A percentile compares a stretch with the other conserved stretches of the same genome.
phyloP scores from a whole-genome alignment of 768 basidiomycete genomes.

The Holtermanniella nyarrowii region DNA sequence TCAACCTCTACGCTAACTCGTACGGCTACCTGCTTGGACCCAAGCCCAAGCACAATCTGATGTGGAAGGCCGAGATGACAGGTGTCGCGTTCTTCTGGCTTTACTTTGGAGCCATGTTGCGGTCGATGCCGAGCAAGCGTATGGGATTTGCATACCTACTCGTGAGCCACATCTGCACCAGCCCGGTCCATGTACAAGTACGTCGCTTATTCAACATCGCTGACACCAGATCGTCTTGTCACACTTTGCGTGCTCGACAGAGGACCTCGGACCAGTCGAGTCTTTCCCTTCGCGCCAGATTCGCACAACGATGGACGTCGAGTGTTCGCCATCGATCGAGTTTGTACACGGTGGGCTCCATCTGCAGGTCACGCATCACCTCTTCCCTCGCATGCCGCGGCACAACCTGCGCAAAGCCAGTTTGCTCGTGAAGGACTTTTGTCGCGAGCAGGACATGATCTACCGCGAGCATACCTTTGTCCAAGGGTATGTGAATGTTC shows the following conservation, averaged over 20 bases:
- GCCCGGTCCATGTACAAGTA: slow-evolving; percentile 91
- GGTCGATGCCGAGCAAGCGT: slow-evolving; percentile 60
- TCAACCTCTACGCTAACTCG: slow-evolving; percentile 86
- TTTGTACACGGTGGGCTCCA: slow-evolving; percentile 97
- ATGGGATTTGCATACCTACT: slow-evolving; percentile 63
- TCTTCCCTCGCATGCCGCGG: slow-evolving; percentile 88
- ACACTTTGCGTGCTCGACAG: slow-evolving; percentile 91
- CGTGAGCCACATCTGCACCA: slow-evolving; percentile 73
- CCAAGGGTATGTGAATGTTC: slow-evolving; percentile 46
- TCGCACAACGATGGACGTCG: slow-evolving; percentile 93
- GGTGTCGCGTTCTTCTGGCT: slow-evolving; percentile 75
- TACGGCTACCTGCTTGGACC: slow-evolving; percentile 58
- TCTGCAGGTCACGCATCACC: slow-evolving; percentile 91
- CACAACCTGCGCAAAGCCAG: slow-evolving; percentile 83
- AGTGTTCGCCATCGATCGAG: slow-evolving; percentile 68
- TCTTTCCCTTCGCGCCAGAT: slow-evolving; percentile 89
- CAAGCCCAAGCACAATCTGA: slow-evolving; percentile 50
- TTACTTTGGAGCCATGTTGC: slow-evolving; percentile 70
- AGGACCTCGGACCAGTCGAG: slow-evolving; percentile 77
- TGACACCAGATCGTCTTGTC: slow-evolving; percentile 72
- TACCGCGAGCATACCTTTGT: slow-evolving; percentile 90
- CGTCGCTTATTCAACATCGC: slow-evolving; percentile 17
- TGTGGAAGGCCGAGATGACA: slow-evolving; percentile 56
- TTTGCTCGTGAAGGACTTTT: slow-evolving; percentile 73
- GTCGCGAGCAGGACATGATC: slow-evolving; percentile 58